phyloP scores from a whole-genome alignment of 257 asterid genomes.

The Solanum gandarillasii region DNA sequence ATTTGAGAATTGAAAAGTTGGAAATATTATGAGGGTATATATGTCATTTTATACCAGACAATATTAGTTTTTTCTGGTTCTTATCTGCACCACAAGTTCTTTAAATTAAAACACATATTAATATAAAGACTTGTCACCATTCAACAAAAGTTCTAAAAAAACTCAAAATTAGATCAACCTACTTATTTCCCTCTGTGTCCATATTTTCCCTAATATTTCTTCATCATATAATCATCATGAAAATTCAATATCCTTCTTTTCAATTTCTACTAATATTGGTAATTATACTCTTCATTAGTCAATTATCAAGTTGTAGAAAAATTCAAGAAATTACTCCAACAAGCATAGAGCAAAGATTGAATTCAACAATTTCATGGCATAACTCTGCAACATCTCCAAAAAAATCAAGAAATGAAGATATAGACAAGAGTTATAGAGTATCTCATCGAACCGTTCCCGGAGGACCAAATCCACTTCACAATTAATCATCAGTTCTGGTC shows the following conservation, averaged over 20 bases:
- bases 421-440: constrained; percentile 1
- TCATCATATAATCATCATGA: neutral
- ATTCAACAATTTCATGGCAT: constrained; percentile 15
- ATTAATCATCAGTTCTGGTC: neutral
- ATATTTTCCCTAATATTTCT: neutral
- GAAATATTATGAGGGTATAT: neutral
- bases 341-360: neutral
- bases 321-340: neutral
- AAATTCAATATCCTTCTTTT: neutral
- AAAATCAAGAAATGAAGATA: constrained; percentile 9
- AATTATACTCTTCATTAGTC: neutral
- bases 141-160: neutral
- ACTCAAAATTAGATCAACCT: neutral
- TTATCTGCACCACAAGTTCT: neutral
- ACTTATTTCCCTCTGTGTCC: neutral
- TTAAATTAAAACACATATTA: neutral
- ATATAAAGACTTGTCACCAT: neutral
- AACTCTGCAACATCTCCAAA: constrained; percentile 15
- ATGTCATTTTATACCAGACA: neutral
- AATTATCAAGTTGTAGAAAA: neutral
- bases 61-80: neutral
- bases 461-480: constrained; percentile 63
- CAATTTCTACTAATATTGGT: neutral
- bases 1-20: neutral
- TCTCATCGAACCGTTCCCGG: constrained; percentile 35